Percentiles rank a stretch among this genome's conserved stretches.
These are phyloP conservation scores for Ascochyta viciae-villosae DNA, from an alignment of 2,329 filamentous ascomycete species.

Conservation along the genomic window DNA sequence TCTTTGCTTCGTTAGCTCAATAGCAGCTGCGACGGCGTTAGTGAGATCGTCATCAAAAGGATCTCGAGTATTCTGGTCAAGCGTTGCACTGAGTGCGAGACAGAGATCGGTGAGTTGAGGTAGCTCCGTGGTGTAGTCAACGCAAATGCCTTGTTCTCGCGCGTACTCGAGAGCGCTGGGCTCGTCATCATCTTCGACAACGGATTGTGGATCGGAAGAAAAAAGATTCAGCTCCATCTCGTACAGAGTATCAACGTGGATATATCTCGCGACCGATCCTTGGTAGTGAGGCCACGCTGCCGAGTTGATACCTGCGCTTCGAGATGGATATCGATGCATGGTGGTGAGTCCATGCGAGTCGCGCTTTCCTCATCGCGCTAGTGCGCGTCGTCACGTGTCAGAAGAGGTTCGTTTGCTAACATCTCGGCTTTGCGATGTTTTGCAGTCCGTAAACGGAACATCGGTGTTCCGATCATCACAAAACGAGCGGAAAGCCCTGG, in stretches of 20 bases:
- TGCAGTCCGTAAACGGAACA: not conserved
- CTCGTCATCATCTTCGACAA: constrained; percentile 38
- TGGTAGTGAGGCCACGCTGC: not conserved
- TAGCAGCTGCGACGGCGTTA: constrained; percentile 13
- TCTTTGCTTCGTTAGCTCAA: constrained; percentile 34
- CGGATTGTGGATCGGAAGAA: not conserved
- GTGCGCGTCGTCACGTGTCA: constrained; percentile 7
- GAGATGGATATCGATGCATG: not conserved
- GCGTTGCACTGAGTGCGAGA: constrained; percentile 12
- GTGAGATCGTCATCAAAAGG: constrained; percentile 19
- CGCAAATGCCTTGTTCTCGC: constrained; percentile 53
- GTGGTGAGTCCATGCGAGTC: not conserved
- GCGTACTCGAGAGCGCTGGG: constrained; percentile 57
- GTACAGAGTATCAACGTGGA: not conserved
- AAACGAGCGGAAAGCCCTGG: not conserved
- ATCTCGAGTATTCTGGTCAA: constrained; percentile 32
- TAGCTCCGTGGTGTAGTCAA: constrained; percentile 44
- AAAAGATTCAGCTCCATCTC: constrained; percentile 29
- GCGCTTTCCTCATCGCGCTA: constrained; percentile 1
- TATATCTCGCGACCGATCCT: not conserved
- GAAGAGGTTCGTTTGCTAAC: not conserved
- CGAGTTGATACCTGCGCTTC: not conserved
- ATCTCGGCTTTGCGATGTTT: not conserved
- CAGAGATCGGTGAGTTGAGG: constrained; percentile 24
- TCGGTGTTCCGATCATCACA: not conserved